Conservation (phyloP, 306 rosid species). For the Castanea mollissima region DNA sequence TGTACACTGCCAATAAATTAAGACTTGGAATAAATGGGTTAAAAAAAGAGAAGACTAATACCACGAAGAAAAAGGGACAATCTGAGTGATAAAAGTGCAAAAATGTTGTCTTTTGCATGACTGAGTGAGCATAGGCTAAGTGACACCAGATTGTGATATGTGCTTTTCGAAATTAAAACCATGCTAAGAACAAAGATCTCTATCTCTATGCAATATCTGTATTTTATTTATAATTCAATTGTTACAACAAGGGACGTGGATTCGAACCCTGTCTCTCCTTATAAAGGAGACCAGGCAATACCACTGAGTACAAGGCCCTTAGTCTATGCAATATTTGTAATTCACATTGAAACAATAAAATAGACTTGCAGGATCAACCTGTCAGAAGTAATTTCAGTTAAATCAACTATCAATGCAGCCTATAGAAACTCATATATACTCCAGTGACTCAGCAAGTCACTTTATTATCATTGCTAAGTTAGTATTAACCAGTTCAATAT, state of each 20-base stretch:
- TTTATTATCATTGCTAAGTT: background rate
- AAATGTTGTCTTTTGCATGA: background rate
- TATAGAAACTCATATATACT: slow-evolving; percentile 1
- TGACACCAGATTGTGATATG: background rate
- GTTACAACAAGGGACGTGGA: too few species aligned
- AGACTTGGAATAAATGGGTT: background rate
- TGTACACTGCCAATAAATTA: background rate
- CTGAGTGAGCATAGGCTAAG: background rate
- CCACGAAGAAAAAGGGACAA: background rate
- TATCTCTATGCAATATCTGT: background rate
- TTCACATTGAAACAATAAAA: slow-evolving; percentile 2
- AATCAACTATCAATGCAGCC: slow-evolving; percentile 13
- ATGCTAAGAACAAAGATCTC: background rate
- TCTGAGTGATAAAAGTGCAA: background rate
- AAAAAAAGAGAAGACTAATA: background rate
- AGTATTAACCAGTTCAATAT: background rate
- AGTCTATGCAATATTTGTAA: background rate
- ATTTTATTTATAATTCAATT: background rate
- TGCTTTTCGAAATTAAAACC: background rate
- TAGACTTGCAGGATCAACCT: background rate
- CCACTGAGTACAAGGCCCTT: too few species aligned
- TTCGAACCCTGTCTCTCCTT: too few species aligned
- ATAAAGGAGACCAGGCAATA: too few species aligned
- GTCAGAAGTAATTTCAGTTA: background rate
- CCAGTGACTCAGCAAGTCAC: slow-evolving; percentile 5